Base-by-base conservation (phyloP, 2,329 filamentous ascomycete species). In the Penicillium sp. region DNA sequence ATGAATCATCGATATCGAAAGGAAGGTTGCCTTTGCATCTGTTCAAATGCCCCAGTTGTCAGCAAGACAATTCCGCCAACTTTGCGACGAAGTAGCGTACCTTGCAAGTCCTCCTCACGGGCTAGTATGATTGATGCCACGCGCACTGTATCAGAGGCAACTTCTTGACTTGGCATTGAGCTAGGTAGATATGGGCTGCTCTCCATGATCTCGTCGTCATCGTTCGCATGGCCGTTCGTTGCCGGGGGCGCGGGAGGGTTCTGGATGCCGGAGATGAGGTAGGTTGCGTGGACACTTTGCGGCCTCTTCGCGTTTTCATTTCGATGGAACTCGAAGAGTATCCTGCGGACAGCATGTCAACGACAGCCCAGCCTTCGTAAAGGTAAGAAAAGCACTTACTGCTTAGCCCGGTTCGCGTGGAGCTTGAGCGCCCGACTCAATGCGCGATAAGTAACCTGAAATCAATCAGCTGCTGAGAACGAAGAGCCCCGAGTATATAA, bases 401-500 rank as follows among this genome's bases (percentile, higher is more conserved):
- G 88, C 77, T 99, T 99, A 13, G 95, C 95, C 44, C 85, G 81
- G 72, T 96, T 95, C 74, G 90, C 89, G 73, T 97, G 90, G 46
- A 96, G 84, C 69, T 92, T 89, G 55, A 97, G 78, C 40, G 88
- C 89, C 69, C 94, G 86, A 76, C 92, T 95, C 61, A 99, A 79
- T 50, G 89, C 81, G 52, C 92, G 89, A 80, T 97, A 98, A 52
- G 91, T 96, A 69, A 96, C 83, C 92, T 96, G 69, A 13, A 46
- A 22, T 14, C 22, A 3, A 55, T 60, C 50, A 58, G 55, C 41
- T n/a, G 3, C 50, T 19, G 11, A 35, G 4, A 13, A 11, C 18
- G 11, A 27, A 14, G 41, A 33, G 31, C 40, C 7, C 6, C 10
- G 9, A 18, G 13, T 19, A 2, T 22, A n/a, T 27, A 6, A 19